Evolutionary conservation across 495 filamentous ascomycete species (phyloP).

Genomic region (Articulospora tetracladia): DNA sequence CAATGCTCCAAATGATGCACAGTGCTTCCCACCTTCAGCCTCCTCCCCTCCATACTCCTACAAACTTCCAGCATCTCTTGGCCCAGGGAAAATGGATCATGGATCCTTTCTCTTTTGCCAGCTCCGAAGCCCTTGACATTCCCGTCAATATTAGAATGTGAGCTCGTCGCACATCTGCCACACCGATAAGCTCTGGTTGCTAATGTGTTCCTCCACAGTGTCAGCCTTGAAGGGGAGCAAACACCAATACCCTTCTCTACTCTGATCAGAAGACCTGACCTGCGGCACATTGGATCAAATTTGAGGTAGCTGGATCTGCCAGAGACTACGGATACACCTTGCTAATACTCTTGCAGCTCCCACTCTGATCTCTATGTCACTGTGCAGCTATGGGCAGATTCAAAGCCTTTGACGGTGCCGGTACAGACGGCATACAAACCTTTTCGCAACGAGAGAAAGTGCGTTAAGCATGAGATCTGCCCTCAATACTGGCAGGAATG

Average conservation of each 20-base stretch:
- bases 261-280: constrained; percentile 68
- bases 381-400: constrained; percentile 91
- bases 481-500: neutral
- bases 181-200: constrained; percentile 4
- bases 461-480: neutral
- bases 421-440: constrained; percentile 88
- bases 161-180: constrained; percentile 20
- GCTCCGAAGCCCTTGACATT: constrained; percentile 72
- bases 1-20: neutral
- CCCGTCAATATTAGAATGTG: constrained; percentile 84
- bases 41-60: neutral
- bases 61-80: neutral
- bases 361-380: constrained; percentile 90
- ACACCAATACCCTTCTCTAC: constrained; percentile 73
- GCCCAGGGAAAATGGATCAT: constrained; percentile 43
- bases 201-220: constrained; percentile 47
- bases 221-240: constrained; percentile 83
- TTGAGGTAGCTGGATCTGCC: constrained; percentile 37
- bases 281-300: constrained; percentile 83
- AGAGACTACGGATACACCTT: constrained; percentile 5
- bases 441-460: constrained; percentile 68
- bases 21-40: neutral
- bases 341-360: constrained; percentile 35
- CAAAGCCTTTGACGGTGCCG: constrained; percentile 87
- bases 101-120: constrained; percentile 94